Evolutionary conservation across 202 grass and related monocot species (phyloP).

Genomic region (Zoysia matrella): DNA sequence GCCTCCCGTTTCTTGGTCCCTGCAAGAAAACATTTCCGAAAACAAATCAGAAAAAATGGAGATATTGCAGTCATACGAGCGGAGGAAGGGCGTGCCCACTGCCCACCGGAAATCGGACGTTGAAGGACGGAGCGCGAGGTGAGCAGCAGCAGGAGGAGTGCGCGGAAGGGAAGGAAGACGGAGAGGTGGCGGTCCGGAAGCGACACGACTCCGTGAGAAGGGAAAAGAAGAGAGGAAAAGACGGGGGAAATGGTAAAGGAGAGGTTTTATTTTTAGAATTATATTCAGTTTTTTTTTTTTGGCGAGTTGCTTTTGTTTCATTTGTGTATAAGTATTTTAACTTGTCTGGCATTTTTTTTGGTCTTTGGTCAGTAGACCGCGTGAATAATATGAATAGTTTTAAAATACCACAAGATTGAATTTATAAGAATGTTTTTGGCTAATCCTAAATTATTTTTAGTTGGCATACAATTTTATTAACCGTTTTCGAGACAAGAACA

Average conservation of each 20-base stretch:
- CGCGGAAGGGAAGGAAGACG: slow-evolving; percentile 41
- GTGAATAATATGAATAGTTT: not conserved
- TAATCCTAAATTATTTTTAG: no score
- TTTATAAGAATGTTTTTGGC: not conserved
- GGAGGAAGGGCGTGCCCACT: not conserved
- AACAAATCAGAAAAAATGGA: slow-evolving; percentile 1
- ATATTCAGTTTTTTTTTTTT: not conserved
- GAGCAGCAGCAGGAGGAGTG: slow-evolving; percentile 37
- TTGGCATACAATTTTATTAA: no score
- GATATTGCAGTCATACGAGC: not conserved
- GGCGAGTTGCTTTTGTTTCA: no score
- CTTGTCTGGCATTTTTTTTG: slow-evolving; percentile 37
- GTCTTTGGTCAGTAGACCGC: not conserved
- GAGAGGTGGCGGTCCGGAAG: slow-evolving; percentile 52
- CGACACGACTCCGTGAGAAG: slow-evolving; percentile 64
- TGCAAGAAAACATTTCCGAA: slow-evolving; percentile 27
- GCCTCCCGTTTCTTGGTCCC: slow-evolving; percentile 38
- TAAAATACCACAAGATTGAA: not conserved
- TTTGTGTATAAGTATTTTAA: slow-evolving; percentile 6
- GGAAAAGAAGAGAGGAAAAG: slow-evolving; percentile 23
- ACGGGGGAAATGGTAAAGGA: slow-evolving; percentile 26
- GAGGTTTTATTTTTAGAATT: slow-evolving; percentile 48
- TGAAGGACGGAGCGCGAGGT: slow-evolving; percentile 10
- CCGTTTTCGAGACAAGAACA: no score
- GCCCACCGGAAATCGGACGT: slow-evolving; percentile 41